phyloP scores from a whole-genome alignment of 129 eudicot genomes.

The Smallanthus sonchifolius region DNA sequence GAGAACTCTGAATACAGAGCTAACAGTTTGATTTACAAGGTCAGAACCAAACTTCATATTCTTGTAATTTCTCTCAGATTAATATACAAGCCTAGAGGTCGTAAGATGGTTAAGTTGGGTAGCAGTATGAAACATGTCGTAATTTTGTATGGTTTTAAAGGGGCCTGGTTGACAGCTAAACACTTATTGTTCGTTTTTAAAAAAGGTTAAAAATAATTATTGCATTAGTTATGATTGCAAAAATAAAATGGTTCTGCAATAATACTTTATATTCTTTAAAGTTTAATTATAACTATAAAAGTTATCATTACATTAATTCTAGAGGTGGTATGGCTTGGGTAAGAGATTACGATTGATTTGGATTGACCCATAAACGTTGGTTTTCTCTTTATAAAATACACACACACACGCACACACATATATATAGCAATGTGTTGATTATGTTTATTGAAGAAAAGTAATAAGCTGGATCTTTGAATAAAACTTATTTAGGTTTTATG shows the following conservation, averaged over 20 bases:
- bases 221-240: neutral
- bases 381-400: too few relatives aligned
- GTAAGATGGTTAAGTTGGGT: neutral
- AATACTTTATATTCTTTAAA: neutral
- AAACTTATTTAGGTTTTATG: neutral
- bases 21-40: constrained; percentile 92
- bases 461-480: too few relatives aligned
- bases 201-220: neutral
- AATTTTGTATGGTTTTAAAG: neutral
- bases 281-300: neutral
- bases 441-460: too few relatives aligned
- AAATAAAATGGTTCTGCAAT: neutral
- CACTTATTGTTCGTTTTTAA: neutral
- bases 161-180: neutral
- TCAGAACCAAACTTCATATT: constrained; percentile 6
- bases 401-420: too few relatives aligned
- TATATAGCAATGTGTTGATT: too few relatives aligned
- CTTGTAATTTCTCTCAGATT: neutral
- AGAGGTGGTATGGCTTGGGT: neutral
- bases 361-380: neutral
- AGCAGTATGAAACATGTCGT: neutral
- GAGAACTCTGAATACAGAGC: constrained; percentile 67
- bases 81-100: neutral
- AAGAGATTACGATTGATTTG: neutral
- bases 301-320: neutral